phyloP scores from a whole-genome alignment of 805 yeast species.

The Blastobotrys attinorum region DNA sequence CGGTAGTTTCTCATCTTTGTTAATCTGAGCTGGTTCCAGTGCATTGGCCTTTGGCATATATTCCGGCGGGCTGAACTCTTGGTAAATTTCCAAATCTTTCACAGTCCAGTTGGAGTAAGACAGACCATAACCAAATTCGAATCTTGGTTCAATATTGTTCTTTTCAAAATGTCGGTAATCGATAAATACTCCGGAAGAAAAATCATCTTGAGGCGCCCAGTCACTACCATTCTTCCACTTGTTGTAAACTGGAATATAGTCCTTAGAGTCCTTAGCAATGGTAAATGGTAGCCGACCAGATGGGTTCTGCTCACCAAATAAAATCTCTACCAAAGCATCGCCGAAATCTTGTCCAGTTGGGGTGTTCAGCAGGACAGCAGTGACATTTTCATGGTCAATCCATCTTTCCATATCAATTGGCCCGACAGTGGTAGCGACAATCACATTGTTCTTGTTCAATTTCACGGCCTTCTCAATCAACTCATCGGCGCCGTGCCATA shows the following conservation, averaged over 20 bases:
- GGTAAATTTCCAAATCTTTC: neutral
- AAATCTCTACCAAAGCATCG: constrained; percentile 49
- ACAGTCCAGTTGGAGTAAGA: constrained; percentile 40
- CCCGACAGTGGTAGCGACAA: constrained; percentile 41
- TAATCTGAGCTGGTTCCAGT: too few relatives aligned
- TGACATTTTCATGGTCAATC: constrained; percentile 35
- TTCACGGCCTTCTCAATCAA: constrained; percentile 35
- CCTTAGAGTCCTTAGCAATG: constrained; percentile 44
- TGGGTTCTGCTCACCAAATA: too few relatives aligned
- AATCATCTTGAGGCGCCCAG: constrained; percentile 32
- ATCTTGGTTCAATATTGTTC: constrained; percentile 47
- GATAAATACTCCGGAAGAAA: constrained; percentile 37
- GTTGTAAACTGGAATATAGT: constrained; percentile 38
- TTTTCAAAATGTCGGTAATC: constrained; percentile 55
- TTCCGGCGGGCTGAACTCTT: constrained; percentile 31
- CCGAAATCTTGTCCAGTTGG: constrained; percentile 53
- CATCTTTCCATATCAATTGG: constrained; percentile 58
- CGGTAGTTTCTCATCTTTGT: too few relatives aligned
- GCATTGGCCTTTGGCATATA: constrained; percentile 37
- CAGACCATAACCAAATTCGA: constrained; percentile 55
- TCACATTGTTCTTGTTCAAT: constrained; percentile 21
- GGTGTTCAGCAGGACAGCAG: constrained; percentile 44
- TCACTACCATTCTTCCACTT: too few relatives aligned
- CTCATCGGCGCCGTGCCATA: neutral
- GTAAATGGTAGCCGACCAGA: constrained; percentile 59